Conservation (phyloP, 2,329 filamentous ascomycete species). For the Metarhizium brunneum region DNA sequence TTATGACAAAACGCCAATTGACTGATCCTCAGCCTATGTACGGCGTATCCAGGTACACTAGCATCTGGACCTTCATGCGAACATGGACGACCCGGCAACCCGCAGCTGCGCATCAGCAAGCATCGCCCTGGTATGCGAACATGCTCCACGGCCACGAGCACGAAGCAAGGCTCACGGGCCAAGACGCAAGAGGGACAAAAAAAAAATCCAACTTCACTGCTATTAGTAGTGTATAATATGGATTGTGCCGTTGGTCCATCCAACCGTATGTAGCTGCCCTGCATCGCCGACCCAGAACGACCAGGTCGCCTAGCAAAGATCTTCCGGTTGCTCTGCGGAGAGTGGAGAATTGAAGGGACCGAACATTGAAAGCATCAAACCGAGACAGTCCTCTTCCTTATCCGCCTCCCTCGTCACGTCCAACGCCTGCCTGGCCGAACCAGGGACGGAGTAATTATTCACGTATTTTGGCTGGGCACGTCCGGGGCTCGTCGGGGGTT, state of each 20-base stretch:
- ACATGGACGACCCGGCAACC: background rate
- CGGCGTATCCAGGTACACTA: background rate
- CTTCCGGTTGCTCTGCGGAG: conserved; percentile 6
- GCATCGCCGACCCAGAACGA: background rate
- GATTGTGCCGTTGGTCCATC: background rate
- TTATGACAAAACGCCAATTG: background rate
- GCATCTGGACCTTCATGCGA: background rate
- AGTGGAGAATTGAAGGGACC: conserved; percentile 6
- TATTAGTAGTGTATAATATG: no score
- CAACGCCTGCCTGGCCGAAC: no score
- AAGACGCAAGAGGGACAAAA: background rate
- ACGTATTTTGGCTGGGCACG: no score
- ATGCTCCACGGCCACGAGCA: background rate
- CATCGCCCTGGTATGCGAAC: background rate
- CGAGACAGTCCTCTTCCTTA: background rate
- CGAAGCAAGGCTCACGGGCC: background rate
- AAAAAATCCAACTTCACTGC: background rate
- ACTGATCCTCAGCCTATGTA: background rate
- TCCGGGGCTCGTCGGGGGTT: no score
- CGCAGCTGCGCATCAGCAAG: background rate
- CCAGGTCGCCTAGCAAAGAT: background rate
- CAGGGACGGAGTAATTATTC: no score
- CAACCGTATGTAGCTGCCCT: background rate
- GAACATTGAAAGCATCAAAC: conserved; percentile 1
- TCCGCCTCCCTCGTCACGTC: conserved; percentile 4